Evolutionary conservation across 2,329 filamentous ascomycete species (phyloP), one percentile per base, ranked within the genome.

Genomic region (Venturia aucupariae): DNA sequence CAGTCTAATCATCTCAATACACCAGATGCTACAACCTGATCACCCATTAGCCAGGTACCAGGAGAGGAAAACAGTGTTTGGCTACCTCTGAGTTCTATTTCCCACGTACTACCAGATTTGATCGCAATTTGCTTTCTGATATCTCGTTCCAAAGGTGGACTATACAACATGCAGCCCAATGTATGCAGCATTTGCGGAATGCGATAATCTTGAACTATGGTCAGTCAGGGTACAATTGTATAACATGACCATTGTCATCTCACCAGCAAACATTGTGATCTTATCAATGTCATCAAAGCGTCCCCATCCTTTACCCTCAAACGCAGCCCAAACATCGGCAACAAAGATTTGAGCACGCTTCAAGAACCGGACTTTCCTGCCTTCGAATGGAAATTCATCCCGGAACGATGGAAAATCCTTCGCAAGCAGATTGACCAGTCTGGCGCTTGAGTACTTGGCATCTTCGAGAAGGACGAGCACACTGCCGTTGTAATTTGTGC

Each of bases 281-380:
- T 92, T 91, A 77, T 94, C 89, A 70, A 99, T 96, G 73, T 99
- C 94, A 65, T 85, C 73, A 75, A 99, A 99, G 35, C 83, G 80
- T 39, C 94, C 95, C 71, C 87, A 92, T 32, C 84, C 81, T 68
- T 88, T 81, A 57, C 91, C 92, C 63, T 93, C 85, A 74, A 97
- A 97, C 67, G 92, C 95, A 5, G 94, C 95, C 95, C 95, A 99
- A 0, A 97, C 74, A 74, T 99, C 94, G 27, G 95, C 95, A 2
- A 96, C 92, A 24, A 97, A 83, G 66, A 99, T 99, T 76, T 99
- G 94, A 1, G 94, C 92, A 13, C 95, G 86, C 77, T 99, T 99
- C 72, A 96, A 86, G 67, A 99, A 84, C 17, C 91, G 88, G 2
- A 99, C 86, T 65, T 81, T 83, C 55, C 87, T 86, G 11, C 86